Base-by-base conservation (phyloP, 2,329 filamentous ascomycete genomes). In the Pyrenochaeta sp. region DNA sequence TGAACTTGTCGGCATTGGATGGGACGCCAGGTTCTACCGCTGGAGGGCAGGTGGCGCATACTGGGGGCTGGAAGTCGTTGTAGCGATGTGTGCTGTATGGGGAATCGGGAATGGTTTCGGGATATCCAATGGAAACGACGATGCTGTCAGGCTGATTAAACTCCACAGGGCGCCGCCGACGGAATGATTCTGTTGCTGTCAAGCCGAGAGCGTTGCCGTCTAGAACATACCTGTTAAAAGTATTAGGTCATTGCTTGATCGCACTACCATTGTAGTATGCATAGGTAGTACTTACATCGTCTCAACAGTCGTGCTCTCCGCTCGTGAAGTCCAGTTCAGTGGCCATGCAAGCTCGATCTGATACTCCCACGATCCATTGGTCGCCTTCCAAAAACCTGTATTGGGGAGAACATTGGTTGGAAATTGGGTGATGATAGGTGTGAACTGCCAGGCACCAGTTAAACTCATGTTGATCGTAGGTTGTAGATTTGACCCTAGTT, bases 1-100 rank as follows among this genome's bases (percentile, higher is more conserved):
- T 73, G 24, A 84, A 81, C 6, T 77, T 70, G 46, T 82, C 75
- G 0, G 81, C 83, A 34, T 81, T 81, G 5, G 81, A 81, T 15
- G 75, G 72, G 0, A 75, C 76, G 10, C 77, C 72, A 0, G 73
- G 69, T 1, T 60, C 46, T 0, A 61, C 54, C 2, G 74, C 73
- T 0, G 68, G 56, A 2, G 68, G 63, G 56, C 72, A 74, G 36
- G 44, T 71, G 5, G 57, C 58, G 57, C 73, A 76, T 3, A 74
- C 72, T 2, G 73, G 73, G 3, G 66, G 64, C 46, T 76, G 73
- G 40, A 64, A 66, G 54, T 76, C 73, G 59, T 68, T 65, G 57
- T 64, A 59, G 37, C 73, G 64, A 4, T 63, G 53, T 2, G 46
- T 54, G 47, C 65, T 69, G 50, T 74, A 76, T 0, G 73, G 73